phyloP scores from a whole-genome alignment of 805 yeast genomes.

The Nakazawaea ishiwadae region DNA sequence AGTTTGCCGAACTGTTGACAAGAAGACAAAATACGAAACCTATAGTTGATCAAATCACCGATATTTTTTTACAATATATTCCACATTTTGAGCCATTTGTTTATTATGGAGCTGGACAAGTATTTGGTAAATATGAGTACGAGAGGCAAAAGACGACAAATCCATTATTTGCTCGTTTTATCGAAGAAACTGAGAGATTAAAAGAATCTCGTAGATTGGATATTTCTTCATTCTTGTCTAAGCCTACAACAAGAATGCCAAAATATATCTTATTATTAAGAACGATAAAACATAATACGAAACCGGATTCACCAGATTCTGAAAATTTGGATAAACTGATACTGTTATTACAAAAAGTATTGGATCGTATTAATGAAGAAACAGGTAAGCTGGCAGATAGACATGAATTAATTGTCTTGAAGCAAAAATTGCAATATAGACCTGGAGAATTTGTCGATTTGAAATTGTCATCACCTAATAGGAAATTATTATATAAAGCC shows the following conservation, averaged over 20 bases:
- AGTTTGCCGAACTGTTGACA: conserved; percentile 84
- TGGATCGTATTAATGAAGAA: conserved; percentile 76
- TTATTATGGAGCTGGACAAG: conserved; percentile 89
- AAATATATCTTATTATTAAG: conserved; percentile 82
- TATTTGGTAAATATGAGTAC: conserved; percentile 91
- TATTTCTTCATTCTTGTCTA: conserved; percentile 86
- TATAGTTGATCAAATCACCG: conserved; percentile 82
- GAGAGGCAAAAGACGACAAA: conserved; percentile 91
- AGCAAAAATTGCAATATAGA: conserved; percentile 76
- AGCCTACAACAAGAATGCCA: conserved; percentile 95
- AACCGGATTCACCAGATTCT: conserved; percentile 69
- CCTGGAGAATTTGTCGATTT: conserved; percentile 84
- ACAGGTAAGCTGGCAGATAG: conserved; percentile 94
- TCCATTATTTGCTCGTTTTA: conserved; percentile 87
- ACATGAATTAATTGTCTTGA: conserved; percentile 80
- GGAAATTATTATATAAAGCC: conserved; percentile 77
- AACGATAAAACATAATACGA: conserved; percentile 79
- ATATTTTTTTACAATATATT: conserved; percentile 76
- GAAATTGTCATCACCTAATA: conserved; percentile 74
- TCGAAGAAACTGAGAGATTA: conserved; percentile 82
- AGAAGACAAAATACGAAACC: conserved; percentile 83
- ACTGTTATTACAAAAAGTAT: conserved; percentile 67
- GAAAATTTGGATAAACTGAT: conserved; percentile 67
- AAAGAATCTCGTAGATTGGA: conserved; percentile 88
- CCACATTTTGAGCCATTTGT: conserved; percentile 91